These are phyloP conservation scores for Amniculicola lignicola DNA, from an alignment of 495 filamentous ascomycete species.

Conservation along the genomic window DNA sequence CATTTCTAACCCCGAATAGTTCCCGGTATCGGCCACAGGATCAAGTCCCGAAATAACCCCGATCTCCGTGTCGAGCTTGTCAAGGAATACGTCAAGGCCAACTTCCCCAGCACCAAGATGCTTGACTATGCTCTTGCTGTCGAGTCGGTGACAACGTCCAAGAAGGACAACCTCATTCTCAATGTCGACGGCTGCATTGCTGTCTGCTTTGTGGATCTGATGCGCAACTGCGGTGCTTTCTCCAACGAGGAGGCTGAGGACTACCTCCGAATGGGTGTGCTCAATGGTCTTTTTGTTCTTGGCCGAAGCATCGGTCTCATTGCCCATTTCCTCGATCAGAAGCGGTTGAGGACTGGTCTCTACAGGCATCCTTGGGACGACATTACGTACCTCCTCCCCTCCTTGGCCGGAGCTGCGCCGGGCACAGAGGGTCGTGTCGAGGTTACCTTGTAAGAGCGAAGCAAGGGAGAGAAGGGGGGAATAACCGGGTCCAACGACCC, in stretches of 20 bases:
- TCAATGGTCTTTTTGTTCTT: constrained; percentile 98
- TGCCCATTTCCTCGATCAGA: constrained; percentile 99
- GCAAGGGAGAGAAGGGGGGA: neutral
- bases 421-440: constrained; percentile 37
- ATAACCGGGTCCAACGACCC: constrained; percentile 5
- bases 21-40: constrained; percentile 96
- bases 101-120: constrained; percentile 94
- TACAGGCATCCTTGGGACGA: constrained; percentile 96
- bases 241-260: constrained; percentile 76
- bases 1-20: constrained; percentile 52
- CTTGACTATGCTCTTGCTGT: constrained; percentile 98
- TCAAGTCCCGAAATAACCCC: constrained; percentile 99
- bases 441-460: constrained; percentile 27
- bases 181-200: constrained; percentile 98
- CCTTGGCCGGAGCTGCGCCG: constrained; percentile 29
- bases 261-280: constrained; percentile 89
- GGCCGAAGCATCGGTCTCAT: constrained; percentile 96
- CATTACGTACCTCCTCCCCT: constrained; percentile 36
- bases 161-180: constrained; percentile 99
- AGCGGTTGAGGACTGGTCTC: constrained; percentile 93
- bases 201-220: constrained; percentile 96
- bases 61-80: constrained; percentile 99
- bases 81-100: constrained; percentile 96
- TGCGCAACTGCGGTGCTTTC: constrained; percentile 98
- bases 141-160: constrained; percentile 95